Percentiles rank a stretch among this genome's conserved stretches.
Evolutionary conservation across 1,284 basidiomycete genomes (phyloP).

Genomic region (Cerrena zonata): DNA sequence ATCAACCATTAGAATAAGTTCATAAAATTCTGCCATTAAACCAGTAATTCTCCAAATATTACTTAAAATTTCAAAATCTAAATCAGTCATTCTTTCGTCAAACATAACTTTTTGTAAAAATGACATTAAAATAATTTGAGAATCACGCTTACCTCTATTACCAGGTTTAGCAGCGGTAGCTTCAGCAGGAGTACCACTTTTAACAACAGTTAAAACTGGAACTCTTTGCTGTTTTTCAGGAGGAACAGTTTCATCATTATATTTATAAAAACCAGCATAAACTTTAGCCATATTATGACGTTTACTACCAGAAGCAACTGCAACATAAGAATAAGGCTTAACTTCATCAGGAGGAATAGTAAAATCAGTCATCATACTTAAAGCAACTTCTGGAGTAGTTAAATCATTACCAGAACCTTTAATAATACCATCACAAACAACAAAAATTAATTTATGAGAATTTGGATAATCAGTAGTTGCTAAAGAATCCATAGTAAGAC

Average conservation of each 20-base stretch:
- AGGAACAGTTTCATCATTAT: constrained; percentile 26
- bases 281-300: constrained; percentile 94
- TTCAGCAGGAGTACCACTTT: constrained; percentile 88
- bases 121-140: constrained; percentile 98
- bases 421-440: constrained; percentile 98
- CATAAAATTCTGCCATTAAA: constrained; percentile 98
- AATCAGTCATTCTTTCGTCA: constrained; percentile 95
- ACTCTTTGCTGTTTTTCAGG: constrained; percentile 66
- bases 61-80: constrained; percentile 97
- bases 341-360: constrained; percentile 92
- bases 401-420: constrained; percentile 92
- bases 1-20: constrained; percentile 97
- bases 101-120: constrained; percentile 98
- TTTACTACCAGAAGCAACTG: constrained; percentile 87
- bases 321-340: constrained; percentile 90
- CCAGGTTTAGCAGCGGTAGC: constrained; percentile 85
- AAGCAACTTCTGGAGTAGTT: constrained; percentile 95
- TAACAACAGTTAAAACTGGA: constrained; percentile 56
- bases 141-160: constrained; percentile 97
- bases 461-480: constrained; percentile 88
- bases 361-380: constrained; percentile 87
- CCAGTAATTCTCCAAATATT: constrained; percentile 96
- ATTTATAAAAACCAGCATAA: constrained; percentile 97
- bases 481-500: constrained; percentile 89
- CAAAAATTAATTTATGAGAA: constrained; percentile 83